Conservation (phyloP, 164 flowering plant species). For the Stephania yunnanensis region DNA sequence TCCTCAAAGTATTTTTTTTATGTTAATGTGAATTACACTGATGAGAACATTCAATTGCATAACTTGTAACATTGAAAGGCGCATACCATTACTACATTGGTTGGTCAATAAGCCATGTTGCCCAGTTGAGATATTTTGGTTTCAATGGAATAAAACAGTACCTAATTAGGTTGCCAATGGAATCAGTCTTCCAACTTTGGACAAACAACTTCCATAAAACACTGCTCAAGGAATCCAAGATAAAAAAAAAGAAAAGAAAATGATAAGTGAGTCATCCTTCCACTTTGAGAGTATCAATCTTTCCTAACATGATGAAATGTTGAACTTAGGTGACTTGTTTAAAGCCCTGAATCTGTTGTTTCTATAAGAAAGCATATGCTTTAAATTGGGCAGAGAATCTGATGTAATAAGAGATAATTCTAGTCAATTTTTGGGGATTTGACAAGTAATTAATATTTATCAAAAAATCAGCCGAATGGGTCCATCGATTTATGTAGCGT, state of each 20-base stretch:
- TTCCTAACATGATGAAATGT: background rate
- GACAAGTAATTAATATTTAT: background rate
- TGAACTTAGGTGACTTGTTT: background rate
- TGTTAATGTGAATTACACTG: background rate
- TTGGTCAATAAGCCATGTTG: background rate
- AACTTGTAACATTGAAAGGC: background rate
- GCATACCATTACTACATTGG: background rate
- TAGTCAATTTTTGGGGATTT: background rate
- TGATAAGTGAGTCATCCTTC: background rate
- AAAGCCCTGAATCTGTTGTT: background rate
- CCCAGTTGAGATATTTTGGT: background rate
- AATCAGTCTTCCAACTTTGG: background rate
- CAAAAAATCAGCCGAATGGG: no score
- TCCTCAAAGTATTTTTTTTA: no score
- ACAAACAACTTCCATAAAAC: background rate
- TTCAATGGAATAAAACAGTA: background rate
- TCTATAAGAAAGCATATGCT: background rate
- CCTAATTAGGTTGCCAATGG: background rate
- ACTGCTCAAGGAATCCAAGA: background rate
- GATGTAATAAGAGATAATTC: background rate
- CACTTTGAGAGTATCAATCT: constrained; percentile 3
- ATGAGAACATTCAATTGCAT: background rate
- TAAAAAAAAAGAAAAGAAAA: background rate
- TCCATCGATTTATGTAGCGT: no score
- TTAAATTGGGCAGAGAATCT: background rate